Percentiles rank a stretch among this genome's conserved stretches.
phyloP scores from a whole-genome alignment of 768 basidiomycete genomes.

The Lactarius evosmus region DNA sequence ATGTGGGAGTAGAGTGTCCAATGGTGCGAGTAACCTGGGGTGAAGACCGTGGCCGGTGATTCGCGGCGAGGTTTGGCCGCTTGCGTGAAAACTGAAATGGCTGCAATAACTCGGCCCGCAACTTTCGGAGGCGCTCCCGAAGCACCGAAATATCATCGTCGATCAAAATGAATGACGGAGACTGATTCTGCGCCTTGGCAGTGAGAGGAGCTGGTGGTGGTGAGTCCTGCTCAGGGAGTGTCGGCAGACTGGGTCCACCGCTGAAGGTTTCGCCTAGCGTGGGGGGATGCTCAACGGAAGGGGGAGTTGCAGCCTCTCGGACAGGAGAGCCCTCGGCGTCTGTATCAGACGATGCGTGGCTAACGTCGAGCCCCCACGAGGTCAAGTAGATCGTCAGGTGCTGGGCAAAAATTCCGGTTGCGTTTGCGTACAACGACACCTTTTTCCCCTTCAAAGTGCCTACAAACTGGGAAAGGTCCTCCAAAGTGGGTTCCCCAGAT shows the following conservation, averaged over 20 bases:
- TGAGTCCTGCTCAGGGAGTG: constrained; percentile 25
- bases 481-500: constrained; percentile 71
- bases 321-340: constrained; percentile 43
- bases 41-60: constrained; percentile 77
- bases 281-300: constrained; percentile 7
- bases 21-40: constrained; percentile 67
- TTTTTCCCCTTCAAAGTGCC: constrained; percentile 80
- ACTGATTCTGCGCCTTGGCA: constrained; percentile 29
- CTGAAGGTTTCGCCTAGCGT: constrained; percentile 15
- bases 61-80: constrained; percentile 61
- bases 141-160: constrained; percentile 88
- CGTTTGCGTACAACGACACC: constrained; percentile 79
- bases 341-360: constrained; percentile 65
- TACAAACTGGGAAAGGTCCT: constrained; percentile 74
- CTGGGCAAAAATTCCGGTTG: constrained; percentile 86
- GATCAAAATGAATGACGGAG: constrained; percentile 75
- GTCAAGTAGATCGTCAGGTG: constrained; percentile 92
- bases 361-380: constrained; percentile 93
- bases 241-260: constrained; percentile 20
- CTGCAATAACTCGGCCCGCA: constrained; percentile 56
- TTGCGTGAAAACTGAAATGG: constrained; percentile 47
- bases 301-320: constrained; percentile 19
- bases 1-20: constrained; percentile 36
- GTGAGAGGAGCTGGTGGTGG: constrained; percentile 23
- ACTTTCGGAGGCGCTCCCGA: constrained; percentile 64